These are phyloP conservation scores for Colletotrichum sojae DNA, from an alignment of 2,329 filamentous ascomycete species.

Conservation along the genomic window DNA sequence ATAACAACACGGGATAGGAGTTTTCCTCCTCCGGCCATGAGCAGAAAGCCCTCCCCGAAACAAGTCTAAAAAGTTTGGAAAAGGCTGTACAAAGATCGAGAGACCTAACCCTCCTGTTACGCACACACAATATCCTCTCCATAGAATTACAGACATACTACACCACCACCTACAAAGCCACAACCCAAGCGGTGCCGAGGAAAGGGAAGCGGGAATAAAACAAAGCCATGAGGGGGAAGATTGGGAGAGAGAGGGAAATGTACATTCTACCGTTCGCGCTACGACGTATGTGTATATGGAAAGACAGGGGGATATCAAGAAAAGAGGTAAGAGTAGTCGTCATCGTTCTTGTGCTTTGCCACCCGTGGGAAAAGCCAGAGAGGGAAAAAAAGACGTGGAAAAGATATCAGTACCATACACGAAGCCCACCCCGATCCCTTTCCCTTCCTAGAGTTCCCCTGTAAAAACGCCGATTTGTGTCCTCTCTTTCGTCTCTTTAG, in stretches of 20 bases:
- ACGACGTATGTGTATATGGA: too few relatives aligned
- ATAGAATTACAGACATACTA: slow-evolving; percentile 29
- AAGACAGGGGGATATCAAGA: slow-evolving; percentile 34
- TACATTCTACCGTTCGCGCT: slow-evolving; percentile 29
- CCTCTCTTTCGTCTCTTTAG: too few relatives aligned
- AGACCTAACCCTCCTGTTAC: not conserved
- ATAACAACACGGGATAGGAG: too few relatives aligned
- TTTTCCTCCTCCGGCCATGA: too few relatives aligned
- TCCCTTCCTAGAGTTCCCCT: too few relatives aligned
- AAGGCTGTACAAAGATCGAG: not conserved
- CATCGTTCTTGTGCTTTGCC: slow-evolving; percentile 40
- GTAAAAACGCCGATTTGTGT: too few relatives aligned
- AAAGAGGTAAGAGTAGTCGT: slow-evolving; percentile 30
- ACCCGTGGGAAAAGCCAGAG: slow-evolving; percentile 2
- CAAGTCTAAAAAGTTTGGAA: too few relatives aligned
- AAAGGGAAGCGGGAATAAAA: too few relatives aligned
- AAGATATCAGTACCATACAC: not conserved
- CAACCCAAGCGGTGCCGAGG: too few relatives aligned
- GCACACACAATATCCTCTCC: not conserved
- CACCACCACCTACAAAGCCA: too few relatives aligned
- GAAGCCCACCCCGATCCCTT: too few relatives aligned
- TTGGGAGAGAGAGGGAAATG: slow-evolving; percentile 17
- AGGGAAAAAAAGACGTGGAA: slow-evolving; percentile 57
- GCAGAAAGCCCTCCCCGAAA: too few relatives aligned
- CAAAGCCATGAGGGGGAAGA: slow-evolving; percentile 20